Conservation (phyloP, 805 yeast species). For the Metschnikowia dekortorum region DNA sequence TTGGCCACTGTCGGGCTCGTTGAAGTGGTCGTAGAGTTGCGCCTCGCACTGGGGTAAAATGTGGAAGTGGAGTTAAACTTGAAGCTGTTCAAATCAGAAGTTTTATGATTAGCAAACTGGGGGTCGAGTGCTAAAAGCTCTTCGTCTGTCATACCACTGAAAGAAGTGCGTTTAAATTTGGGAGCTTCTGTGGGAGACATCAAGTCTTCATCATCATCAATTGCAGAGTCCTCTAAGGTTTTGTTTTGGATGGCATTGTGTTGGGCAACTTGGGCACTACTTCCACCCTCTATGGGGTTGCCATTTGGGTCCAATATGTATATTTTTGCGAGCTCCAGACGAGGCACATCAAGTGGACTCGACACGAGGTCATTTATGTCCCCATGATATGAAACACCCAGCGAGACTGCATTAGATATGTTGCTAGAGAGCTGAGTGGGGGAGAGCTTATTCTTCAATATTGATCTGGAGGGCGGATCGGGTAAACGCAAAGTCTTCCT, state of each 20-base stretch:
- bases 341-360: conserved; percentile 15
- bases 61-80: conserved; percentile 37
- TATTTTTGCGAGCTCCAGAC: conserved; percentile 14
- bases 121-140: conserved; percentile 53
- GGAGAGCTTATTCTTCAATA: conserved; percentile 35
- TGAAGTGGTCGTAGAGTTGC: conserved; percentile 7
- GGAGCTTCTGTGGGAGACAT: conserved; percentile 4
- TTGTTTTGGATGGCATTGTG: neutral
- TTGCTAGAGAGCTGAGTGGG: conserved; percentile 23
- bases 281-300: neutral
- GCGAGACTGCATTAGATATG: conserved; percentile 8
- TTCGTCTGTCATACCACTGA: conserved; percentile 49
- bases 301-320: neutral
- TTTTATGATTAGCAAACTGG: conserved; percentile 41
- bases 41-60: conserved; percentile 9
- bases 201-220: conserved; percentile 4
- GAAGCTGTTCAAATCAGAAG: conserved; percentile 39
- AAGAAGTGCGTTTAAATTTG: conserved; percentile 37
- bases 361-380: conserved; percentile 17
- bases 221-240: neutral
- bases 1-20: conserved; percentile 4
- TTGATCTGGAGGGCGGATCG: conserved; percentile 36
- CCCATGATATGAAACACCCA: conserved; percentile 18
- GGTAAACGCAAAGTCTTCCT: conserved; percentile 19
- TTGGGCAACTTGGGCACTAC: neutral